Evolutionary conservation across 108 stramenopile genomes (phyloP), one percentile per base, ranked within the genome.

Genomic region (Cylindrotheca fusiformis): DNA sequence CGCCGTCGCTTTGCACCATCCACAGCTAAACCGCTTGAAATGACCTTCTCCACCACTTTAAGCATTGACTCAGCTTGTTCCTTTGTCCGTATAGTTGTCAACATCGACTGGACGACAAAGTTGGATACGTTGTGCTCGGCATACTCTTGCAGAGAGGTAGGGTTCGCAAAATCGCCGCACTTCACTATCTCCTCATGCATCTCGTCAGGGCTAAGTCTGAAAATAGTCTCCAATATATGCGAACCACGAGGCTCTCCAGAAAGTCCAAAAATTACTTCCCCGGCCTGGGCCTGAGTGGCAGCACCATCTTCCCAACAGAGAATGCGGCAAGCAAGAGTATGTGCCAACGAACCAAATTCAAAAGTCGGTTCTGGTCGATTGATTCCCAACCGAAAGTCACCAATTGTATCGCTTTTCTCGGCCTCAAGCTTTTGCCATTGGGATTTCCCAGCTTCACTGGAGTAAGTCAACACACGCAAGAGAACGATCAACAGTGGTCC

Each of bases 191-290:
- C 54, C 45, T 74, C 75, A 50, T 89, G 78, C 55, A 88, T 75
- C 4, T 74, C 75, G 47, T 87, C 88, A 0, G 79, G 75, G 52
- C 76, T 76, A 45, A 76, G 58, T 24, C 78, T 69, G 28, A 93
- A 67, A 17, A 93, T 65, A 12, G 83, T 76, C 70, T 93, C 92
- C 60, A 93, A 60, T 12, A 90, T 60, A 54, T 86, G 87, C 0
- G 85, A 86, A 51, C 92, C 92, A 41, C 87, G 76, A 23, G 88
- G 73, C 50, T 90, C 92, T 18, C 92, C 92, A 10, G 88, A 81
- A 19, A 90, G 76, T 18, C 92, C 92, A 56, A 83, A 93, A 28
- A 93, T 79, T 30, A 90, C 75, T 67, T 93, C 85, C 21, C 77
- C 74, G 32, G 72, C 80, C 48, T 76, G 59, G 45, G 72, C 59